Conservation (phyloP, 768 basidiomycete species). For the Sistotremastrum niveocremeum region DNA sequence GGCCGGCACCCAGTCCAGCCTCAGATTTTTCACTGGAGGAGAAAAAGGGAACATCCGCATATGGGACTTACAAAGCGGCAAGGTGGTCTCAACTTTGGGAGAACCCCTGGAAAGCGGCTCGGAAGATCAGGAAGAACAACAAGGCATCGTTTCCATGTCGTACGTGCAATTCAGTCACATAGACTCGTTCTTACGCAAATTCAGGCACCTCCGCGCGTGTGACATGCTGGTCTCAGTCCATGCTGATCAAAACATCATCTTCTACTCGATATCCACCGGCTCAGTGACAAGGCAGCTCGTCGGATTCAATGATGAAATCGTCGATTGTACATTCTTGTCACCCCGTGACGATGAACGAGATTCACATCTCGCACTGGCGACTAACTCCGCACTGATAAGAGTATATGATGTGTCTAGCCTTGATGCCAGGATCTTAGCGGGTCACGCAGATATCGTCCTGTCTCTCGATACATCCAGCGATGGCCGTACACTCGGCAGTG, state of each 20-base stretch:
- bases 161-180: not conserved
- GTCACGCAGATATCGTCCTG: constrained; percentile 87
- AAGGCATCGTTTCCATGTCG: constrained; percentile 45
- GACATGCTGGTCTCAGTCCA: constrained; percentile 71
- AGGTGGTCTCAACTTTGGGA: constrained; percentile 46
- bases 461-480: constrained; percentile 58
- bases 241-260: constrained; percentile 94
- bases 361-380: constrained; percentile 82
- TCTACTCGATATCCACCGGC: constrained; percentile 63
- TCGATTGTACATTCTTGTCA: constrained; percentile 73
- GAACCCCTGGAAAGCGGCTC: constrained; percentile 31
- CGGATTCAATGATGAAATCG: constrained; percentile 97
- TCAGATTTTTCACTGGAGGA: constrained; percentile 81
- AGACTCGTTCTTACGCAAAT: constrained; percentile 9
- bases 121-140: constrained; percentile 59
- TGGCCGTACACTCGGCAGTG: constrained; percentile 70
- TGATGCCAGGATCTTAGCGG: constrained; percentile 75
- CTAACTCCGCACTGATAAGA: constrained; percentile 91
- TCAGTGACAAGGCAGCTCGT: constrained; percentile 68
- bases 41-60: constrained; percentile 77
- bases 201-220: constrained; percentile 53
- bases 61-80: constrained; percentile 67
- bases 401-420: constrained; percentile 66
- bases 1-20: constrained; percentile 26
- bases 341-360: constrained; percentile 26